Conservation (phyloP, 352 stramenopile species). For the Pythium phragmiticola region DNA sequence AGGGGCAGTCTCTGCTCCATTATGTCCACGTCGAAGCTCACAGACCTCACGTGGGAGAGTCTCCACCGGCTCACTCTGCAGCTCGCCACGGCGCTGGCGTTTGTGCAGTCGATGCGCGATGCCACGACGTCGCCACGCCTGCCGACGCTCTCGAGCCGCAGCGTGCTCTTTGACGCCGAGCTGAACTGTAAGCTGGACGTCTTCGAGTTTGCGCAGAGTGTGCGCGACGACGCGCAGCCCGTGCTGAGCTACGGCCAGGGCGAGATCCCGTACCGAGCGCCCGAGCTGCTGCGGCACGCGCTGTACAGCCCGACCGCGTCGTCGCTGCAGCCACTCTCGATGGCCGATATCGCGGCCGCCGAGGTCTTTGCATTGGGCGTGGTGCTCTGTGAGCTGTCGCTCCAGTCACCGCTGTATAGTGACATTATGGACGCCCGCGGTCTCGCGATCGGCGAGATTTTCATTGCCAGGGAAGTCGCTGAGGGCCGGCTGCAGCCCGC, state of each 20-base stretch:
- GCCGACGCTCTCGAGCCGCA: conserved; percentile 56
- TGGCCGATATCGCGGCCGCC: conserved; percentile 24
- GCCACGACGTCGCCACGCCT: conserved; percentile 20
- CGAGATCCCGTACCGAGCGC: conserved; percentile 53
- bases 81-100: conserved; percentile 47
- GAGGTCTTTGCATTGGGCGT: conserved; percentile 74
- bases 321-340: neutral
- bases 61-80: conserved; percentile 51
- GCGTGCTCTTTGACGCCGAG: conserved; percentile 50
- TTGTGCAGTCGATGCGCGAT: conserved; percentile 43
- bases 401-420: conserved; percentile 41
- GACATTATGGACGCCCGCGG: conserved; percentile 47
- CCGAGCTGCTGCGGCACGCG: conserved; percentile 45
- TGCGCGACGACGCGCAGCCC: conserved; percentile 44
- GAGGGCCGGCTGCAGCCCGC: conserved; percentile 41
- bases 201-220: conserved; percentile 58
- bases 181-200: conserved; percentile 78
- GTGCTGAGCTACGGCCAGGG: conserved; percentile 50
- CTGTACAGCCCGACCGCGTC: neutral
- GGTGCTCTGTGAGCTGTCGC: conserved; percentile 73
- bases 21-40: conserved; percentile 41
- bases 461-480: conserved; percentile 52
- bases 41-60: conserved; percentile 50
- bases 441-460: conserved; percentile 57
- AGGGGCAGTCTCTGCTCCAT: conserved; percentile 62